Evolutionary conservation across 495 filamentous ascomycete species (phyloP).

Genomic region (Sordaria brevicollis): DNA sequence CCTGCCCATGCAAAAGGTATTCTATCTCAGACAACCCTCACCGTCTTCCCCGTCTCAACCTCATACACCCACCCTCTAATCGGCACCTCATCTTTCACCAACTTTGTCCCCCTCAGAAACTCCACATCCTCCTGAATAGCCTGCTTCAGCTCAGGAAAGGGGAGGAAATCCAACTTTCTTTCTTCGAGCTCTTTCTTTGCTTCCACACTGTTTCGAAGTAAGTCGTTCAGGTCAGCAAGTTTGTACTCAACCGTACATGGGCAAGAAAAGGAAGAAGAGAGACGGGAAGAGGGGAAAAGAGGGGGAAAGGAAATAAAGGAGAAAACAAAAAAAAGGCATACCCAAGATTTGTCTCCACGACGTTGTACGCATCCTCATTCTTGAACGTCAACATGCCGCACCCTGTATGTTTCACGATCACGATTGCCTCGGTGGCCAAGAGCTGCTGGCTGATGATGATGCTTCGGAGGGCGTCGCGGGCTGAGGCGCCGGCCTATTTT

Average conservation of each 20-base stretch:
- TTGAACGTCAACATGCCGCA: constrained; percentile 79
- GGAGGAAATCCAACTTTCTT: constrained; percentile 44
- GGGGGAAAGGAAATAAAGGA: neutral
- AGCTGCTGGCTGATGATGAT: constrained; percentile 75
- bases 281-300: too few species aligned
- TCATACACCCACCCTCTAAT: constrained; percentile 75
- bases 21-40: constrained; percentile 38
- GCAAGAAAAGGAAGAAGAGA: neutral
- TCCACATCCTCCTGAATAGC: constrained; percentile 57
- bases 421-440: constrained; percentile 65
- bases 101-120: constrained; percentile 46
- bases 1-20: too few species aligned
- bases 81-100: constrained; percentile 46
- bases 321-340: constrained; percentile 14
- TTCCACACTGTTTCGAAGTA: constrained; percentile 4
- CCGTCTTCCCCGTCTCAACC: constrained; percentile 64
- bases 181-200: constrained; percentile 16
- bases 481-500: constrained; percentile 47
- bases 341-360: constrained; percentile 50
- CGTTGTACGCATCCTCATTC: constrained; percentile 48
- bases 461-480: constrained; percentile 57
- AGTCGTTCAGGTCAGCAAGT: neutral
- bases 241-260: too few species aligned
- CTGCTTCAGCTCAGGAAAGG: constrained; percentile 53
- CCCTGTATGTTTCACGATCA: constrained; percentile 69